Percentiles rank a stretch among this genome's conserved stretches.
These are phyloP conservation scores for Piper betle DNA, from an alignment of 164 flowering plant genomes.

Conservation along the genomic window DNA sequence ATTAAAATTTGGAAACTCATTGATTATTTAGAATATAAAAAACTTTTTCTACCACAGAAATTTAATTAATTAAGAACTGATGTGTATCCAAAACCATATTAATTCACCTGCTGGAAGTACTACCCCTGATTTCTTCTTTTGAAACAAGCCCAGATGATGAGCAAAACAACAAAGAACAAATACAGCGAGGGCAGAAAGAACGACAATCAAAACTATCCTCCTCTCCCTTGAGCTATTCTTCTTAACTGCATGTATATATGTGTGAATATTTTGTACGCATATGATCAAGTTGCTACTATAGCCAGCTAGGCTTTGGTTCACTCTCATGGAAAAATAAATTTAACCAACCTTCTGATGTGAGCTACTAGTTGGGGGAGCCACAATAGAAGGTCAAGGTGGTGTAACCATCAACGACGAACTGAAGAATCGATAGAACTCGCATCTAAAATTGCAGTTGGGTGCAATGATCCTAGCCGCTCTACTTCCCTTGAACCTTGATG, in stretches of 20 bases:
- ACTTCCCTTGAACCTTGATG: slow-evolving; percentile 6
- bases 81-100: too few species aligned
- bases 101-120: too few species aligned
- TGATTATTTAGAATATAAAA: too few species aligned
- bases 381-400: not conserved
- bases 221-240: not conserved
- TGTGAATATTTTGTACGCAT: too few species aligned
- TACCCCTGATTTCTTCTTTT: not conserved
- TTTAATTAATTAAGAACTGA: too few species aligned
- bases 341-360: not conserved
- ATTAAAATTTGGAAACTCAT: too few species aligned
- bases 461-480: slow-evolving; percentile 12
- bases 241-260: not conserved
- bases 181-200: not conserved
- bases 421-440: slow-evolving; percentile 6
- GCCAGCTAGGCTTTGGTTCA: not conserved
- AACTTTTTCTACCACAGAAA: too few species aligned
- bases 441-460: slow-evolving; percentile 17
- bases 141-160: not conserved
- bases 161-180: not conserved
- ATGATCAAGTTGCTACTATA: not conserved
- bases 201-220: not conserved
- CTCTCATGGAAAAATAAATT: not conserved
- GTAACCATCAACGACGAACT: not conserved
- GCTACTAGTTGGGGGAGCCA: not conserved